Evolutionary conservation across 371 early-diverging fungal genomes (phyloP), one percentile per base, ranked within the genome.

Genomic region (Mortierella sp.): DNA sequence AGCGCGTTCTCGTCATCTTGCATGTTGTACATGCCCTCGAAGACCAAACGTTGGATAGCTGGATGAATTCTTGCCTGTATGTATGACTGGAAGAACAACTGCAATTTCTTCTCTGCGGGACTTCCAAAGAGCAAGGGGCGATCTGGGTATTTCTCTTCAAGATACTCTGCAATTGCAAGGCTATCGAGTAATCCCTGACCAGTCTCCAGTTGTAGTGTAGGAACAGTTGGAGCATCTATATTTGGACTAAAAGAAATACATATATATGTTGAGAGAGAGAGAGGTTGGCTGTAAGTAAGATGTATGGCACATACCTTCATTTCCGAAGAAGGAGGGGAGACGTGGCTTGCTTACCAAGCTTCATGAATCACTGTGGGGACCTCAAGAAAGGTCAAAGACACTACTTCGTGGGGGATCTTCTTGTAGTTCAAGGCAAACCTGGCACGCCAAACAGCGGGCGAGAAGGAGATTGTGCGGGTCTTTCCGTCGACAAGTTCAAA

Each of bases 401-500:
- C 67, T 7, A 71, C 48, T 40, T 80, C 74, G 45, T 80, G 74
- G 21, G 74, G 11, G 22, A 80, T 65, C 8, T 65, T 71, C 59
- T 80, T 80, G 69, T 71, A 55, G 43, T 65, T 58, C 48, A 80
- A 72, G 0, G 72, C 80, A 64, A 74, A 75, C 66, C 75, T 80
- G 55, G 81, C 81, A 10, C 81, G 72, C 81, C 81, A 80, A 15
- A 80, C 81, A 2, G 81, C 81, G 0, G 81, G 81, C 0, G 81
- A 80, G 48, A 80, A 80, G 3, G 76, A 75, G 65, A 72, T 69
- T 36, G 36, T 55, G 62, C 76, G 75, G 32, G 81, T 75, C 59
- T 75, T 80, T 72, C 81, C 61, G 59, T 80, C 81, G 6, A 80
- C 81, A 24, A 80, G 76, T 43, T 80, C 81, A 59, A 80, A 80